phyloP scores from a whole-genome alignment of 352 stramenopile species.

The Hyphochytrium catenoides region DNA sequence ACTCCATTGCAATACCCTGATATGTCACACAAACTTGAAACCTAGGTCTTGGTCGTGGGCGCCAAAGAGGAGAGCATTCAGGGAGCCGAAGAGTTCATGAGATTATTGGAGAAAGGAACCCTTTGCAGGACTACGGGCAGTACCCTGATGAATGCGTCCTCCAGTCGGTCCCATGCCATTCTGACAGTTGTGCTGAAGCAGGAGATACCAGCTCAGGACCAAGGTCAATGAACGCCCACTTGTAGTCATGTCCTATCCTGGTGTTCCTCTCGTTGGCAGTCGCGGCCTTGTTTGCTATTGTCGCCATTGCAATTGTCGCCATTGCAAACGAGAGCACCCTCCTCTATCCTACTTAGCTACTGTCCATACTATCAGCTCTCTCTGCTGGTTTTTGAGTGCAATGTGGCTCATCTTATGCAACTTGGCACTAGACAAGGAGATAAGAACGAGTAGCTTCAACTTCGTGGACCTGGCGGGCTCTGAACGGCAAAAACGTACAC shows the following conservation, averaged over 20 bases:
- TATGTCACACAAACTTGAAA: too few species aligned
- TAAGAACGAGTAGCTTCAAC: slow-evolving; percentile 61
- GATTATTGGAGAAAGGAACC: slow-evolving; percentile 50
- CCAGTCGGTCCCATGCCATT: slow-evolving; percentile 70
- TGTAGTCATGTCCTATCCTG: too few species aligned
- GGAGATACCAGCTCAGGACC: slow-evolving; percentile 17
- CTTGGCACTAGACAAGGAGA: slow-evolving; percentile 51
- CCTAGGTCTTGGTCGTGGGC: slow-evolving; percentile 54
- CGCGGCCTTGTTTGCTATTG: slow-evolving; percentile 11
- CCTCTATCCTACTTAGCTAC: too few species aligned
- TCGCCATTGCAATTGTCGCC: slow-evolving; percentile 13
- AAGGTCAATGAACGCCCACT: too few species aligned
- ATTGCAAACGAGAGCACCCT: slow-evolving; percentile 12
- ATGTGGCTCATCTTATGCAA: too few species aligned
- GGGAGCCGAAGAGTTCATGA: slow-evolving; percentile 39
- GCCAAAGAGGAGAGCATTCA: slow-evolving; percentile 37
- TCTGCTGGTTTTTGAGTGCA: too few species aligned
- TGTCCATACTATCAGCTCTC: too few species aligned
- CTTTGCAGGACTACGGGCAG: slow-evolving; percentile 50
- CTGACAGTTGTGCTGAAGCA: slow-evolving; percentile 64
- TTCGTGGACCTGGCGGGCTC: slow-evolving; percentile 74
- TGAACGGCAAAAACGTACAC: slow-evolving; percentile 83
- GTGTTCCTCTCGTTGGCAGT: too few species aligned
- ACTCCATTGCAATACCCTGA: too few species aligned
- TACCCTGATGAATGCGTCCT: slow-evolving; percentile 75